These are phyloP conservation scores for Penicillium psychrofluorescens DNA, from an alignment of 495 filamentous ascomycete genomes.

Conservation along the genomic window DNA sequence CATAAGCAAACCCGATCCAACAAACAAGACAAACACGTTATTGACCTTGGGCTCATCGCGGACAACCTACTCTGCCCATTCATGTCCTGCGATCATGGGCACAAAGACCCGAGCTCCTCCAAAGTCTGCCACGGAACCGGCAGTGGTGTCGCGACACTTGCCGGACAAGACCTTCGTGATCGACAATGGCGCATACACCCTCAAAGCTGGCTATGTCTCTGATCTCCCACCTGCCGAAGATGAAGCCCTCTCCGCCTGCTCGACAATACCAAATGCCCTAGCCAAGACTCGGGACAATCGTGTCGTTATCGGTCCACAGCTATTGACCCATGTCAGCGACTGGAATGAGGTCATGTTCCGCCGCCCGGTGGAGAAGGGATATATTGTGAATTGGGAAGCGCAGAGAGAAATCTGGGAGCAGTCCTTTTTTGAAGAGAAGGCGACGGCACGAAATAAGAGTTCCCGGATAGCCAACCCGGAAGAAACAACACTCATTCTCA, in stretches of 20 bases:
- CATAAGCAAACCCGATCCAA: too few species aligned
- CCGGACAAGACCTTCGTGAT: constrained; percentile 72
- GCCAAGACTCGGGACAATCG: constrained; percentile 73
- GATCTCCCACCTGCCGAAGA: constrained; percentile 31
- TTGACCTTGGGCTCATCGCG: constrained; percentile 3
- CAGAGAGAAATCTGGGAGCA: constrained; percentile 95
- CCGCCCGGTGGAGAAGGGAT: constrained; percentile 91
- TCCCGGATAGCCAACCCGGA: constrained; percentile 44
- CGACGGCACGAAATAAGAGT: constrained; percentile 40
- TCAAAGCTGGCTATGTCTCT: constrained; percentile 83
- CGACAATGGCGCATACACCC: constrained; percentile 89
- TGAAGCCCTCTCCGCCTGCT: constrained; percentile 40
- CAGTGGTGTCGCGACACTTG: constrained; percentile 18
- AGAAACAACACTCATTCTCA: constrained; percentile 73
- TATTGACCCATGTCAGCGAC: constrained; percentile 68
- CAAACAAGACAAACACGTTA: constrained; percentile 17
- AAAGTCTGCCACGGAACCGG: constrained; percentile 17
- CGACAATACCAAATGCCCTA: constrained; percentile 79
- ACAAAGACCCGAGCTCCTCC: constrained; percentile 30
- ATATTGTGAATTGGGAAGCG: constrained; percentile 92
- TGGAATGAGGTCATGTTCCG: constrained; percentile 86
- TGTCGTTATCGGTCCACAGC: constrained; percentile 70
- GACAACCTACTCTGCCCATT: background rate
- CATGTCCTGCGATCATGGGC: constrained; percentile 19
- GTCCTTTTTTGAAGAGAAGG: constrained; percentile 71